Evolutionary conservation across 371 early-diverging fungal species (phyloP).

Genomic region (Lichtheimia hyalospora): DNA sequence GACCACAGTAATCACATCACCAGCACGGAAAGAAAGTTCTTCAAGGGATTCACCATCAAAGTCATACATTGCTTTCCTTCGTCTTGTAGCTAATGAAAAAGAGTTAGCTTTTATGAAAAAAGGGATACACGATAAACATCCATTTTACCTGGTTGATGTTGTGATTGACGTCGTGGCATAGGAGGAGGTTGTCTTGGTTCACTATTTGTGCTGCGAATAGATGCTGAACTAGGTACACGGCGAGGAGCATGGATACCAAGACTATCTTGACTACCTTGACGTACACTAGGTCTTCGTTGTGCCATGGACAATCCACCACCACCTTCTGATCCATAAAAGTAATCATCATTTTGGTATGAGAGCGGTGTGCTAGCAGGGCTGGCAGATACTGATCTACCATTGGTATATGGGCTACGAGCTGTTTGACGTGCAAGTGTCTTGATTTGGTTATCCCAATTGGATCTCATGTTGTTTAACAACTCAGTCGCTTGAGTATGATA

Average conservation of each 20-base stretch:
- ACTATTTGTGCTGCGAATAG: conserved; percentile 15
- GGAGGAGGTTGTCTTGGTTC: conserved; percentile 6
- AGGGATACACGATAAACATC: neutral
- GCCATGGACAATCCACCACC: neutral
- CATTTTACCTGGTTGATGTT: conserved; percentile 1
- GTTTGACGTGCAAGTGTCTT: neutral
- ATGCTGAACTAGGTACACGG: conserved; percentile 21
- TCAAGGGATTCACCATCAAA: conserved; percentile 68
- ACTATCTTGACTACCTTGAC: conserved; percentile 19
- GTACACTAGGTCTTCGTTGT: conserved; percentile 15
- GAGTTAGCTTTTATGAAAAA: neutral
- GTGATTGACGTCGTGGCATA: conserved; percentile 9
- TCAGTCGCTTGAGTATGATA: conserved; percentile 52
- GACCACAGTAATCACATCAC: conserved; percentile 72
- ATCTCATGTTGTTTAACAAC: conserved; percentile 27
- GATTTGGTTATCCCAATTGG: conserved; percentile 17
- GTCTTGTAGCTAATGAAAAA: neutral
- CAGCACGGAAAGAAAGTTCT: conserved; percentile 68
- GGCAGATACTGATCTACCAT: neutral
- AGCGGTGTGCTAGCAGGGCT: conserved; percentile 5
- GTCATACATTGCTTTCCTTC: conserved; percentile 62
- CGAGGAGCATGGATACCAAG: conserved; percentile 10
- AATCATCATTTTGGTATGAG: conserved; percentile 10
- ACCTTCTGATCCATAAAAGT: neutral
- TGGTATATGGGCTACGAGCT: neutral